Percentiles rank a stretch among this genome's conserved stretches.
These are phyloP conservation scores for Blastobotrys americana DNA, from an alignment of 805 yeast species.

Conservation along the genomic window DNA sequence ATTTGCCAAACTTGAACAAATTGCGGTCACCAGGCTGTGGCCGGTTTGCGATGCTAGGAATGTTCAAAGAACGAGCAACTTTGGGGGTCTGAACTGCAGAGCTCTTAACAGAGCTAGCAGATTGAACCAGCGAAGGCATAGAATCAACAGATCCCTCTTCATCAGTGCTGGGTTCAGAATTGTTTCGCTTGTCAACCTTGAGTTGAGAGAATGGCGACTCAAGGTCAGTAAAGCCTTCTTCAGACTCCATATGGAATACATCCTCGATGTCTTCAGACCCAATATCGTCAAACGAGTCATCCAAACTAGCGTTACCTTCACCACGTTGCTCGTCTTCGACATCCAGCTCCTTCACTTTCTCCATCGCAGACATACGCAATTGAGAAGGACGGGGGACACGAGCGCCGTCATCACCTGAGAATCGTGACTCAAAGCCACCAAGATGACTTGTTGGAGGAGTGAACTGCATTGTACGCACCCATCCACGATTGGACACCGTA, in stretches of 20 bases:
- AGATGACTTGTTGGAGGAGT: constrained; percentile 22
- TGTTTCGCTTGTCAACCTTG: not conserved
- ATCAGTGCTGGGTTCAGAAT: constrained; percentile 4
- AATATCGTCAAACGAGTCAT: constrained; percentile 6
- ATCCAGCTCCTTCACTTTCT: constrained; percentile 8
- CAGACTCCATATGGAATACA: constrained; percentile 21
- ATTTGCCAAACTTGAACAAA: constrained; percentile 25
- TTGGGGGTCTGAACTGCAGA: constrained; percentile 5
- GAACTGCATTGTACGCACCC: constrained; percentile 27
- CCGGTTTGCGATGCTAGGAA: constrained; percentile 6
- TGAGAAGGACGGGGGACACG: constrained; percentile 8
- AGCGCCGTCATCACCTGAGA: not conserved
- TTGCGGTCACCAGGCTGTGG: constrained; percentile 14
- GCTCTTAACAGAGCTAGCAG: constrained; percentile 7
- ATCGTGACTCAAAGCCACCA: not conserved
- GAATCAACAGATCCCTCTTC: constrained; percentile 15
- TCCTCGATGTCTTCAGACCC: constrained; percentile 16
- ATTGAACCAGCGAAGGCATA: constrained; percentile 22
- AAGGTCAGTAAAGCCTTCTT: constrained; percentile 6
- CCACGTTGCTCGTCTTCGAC: constrained; percentile 8
- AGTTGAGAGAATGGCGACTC: constrained; percentile 5
- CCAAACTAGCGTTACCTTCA: constrained; percentile 11
- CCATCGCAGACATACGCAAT: constrained; percentile 12
- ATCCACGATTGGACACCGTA: constrained; percentile 9
- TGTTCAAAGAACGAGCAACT: constrained; percentile 5